phyloP scores from a whole-genome alignment of 805 yeast species.

The Metschnikowia chrysomelidarum region DNA sequence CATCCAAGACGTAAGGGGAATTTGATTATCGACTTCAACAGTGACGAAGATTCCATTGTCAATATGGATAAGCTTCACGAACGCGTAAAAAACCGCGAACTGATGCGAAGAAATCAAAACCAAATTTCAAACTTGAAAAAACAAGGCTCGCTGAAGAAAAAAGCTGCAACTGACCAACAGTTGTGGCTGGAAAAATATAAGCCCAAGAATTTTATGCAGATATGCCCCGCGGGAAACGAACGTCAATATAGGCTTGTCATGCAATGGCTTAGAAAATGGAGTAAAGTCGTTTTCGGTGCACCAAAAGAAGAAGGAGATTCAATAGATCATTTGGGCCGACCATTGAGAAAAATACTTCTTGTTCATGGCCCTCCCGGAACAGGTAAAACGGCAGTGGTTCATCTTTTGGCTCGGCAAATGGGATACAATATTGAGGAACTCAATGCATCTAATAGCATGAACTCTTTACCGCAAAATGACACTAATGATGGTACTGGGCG shows the following conservation, averaged over 20 bases:
- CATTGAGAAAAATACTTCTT: slow-evolving; percentile 57
- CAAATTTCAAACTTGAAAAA: slow-evolving; percentile 1
- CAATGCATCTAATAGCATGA: slow-evolving; percentile 62
- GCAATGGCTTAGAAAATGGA: slow-evolving; percentile 43
- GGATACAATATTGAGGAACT: slow-evolving; percentile 81
- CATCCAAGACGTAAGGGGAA: slow-evolving; percentile 10
- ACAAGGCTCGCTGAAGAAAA: background rate
- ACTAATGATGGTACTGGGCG: slow-evolving; percentile 15
- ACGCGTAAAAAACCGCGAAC: slow-evolving; percentile 14
- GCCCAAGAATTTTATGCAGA: slow-evolving; percentile 33
- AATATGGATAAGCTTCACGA: slow-evolving; percentile 19
- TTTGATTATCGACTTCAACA: slow-evolving; percentile 2
- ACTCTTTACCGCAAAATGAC: slow-evolving; percentile 27
- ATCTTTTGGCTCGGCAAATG: slow-evolving; percentile 74
- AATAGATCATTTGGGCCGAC: slow-evolving; percentile 35
- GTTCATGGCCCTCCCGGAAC: slow-evolving; percentile 92
- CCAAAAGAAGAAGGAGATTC: slow-evolving; percentile 10
- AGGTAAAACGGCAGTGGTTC: slow-evolving; percentile 90
- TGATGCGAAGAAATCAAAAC: slow-evolving; percentile 10
- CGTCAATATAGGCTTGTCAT: slow-evolving; percentile 36
- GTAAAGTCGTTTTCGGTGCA: slow-evolving; percentile 31
- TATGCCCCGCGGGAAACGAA: slow-evolving; percentile 47
- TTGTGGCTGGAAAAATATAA: slow-evolving; percentile 43
- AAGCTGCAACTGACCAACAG: slow-evolving; percentile 6
- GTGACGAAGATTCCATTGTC: slow-evolving; percentile 14